Percentiles rank a stretch among this genome's conserved stretches.
phyloP scores from a whole-genome alignment of 106 monocot species.

The Vanilla planifolia region DNA sequence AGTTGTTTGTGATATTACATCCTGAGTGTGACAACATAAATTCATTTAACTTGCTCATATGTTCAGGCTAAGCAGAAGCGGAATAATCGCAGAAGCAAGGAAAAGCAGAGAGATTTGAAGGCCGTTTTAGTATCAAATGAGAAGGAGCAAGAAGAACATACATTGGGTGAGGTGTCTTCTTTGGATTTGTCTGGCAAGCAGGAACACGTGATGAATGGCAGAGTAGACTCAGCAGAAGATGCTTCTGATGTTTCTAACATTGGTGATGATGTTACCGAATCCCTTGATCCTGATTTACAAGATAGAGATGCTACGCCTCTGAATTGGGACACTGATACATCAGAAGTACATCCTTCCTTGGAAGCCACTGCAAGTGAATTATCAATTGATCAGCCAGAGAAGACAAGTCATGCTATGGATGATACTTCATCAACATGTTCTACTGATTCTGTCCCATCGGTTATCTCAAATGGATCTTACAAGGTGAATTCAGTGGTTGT shows the following conservation, averaged over 20 bases:
- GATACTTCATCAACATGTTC: constrained; percentile 90
- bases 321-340: constrained; percentile 64
- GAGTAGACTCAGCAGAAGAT: constrained; percentile 27
- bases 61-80: constrained; percentile 59
- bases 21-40: too few relatives aligned
- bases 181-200: constrained; percentile 28
- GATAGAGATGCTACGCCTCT: constrained; percentile 32
- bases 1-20: too few relatives aligned
- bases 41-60: too few relatives aligned
- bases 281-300: constrained; percentile 47
- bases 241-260: constrained; percentile 58
- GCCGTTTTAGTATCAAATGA: constrained; percentile 20
- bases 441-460: constrained; percentile 60
- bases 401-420: constrained; percentile 38
- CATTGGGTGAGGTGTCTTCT: constrained; percentile 21
- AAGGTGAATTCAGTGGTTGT: constrained; percentile 32
- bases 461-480: constrained; percentile 34
- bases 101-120: constrained; percentile 52
- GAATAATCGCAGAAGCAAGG: constrained; percentile 62
- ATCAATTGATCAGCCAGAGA: constrained; percentile 41
- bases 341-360: constrained; percentile 28
- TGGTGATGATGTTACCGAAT: constrained; percentile 46
- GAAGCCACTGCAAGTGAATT: constrained; percentile 23
- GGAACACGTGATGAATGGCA: constrained; percentile 15
- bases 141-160: constrained; percentile 17